Conservation (phyloP, 208 protist genomes). For the Leishmania amazonensis region DNA sequence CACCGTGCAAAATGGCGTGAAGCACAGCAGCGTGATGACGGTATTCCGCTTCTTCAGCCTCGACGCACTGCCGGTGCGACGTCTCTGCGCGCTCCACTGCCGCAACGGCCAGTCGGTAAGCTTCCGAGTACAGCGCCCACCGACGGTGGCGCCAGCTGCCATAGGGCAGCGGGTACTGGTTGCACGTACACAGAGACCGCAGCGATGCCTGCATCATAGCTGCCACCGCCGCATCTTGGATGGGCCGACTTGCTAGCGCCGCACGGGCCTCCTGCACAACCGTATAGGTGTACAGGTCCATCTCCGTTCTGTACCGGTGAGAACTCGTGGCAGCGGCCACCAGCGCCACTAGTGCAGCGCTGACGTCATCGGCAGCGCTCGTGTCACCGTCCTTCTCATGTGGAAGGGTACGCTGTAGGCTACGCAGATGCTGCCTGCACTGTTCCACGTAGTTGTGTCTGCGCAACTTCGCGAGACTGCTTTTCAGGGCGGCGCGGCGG, state of each 20-base stretch:
- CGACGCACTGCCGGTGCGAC: not conserved
- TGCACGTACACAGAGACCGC: not conserved
- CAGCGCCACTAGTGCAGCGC: conserved; percentile 16
- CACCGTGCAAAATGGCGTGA: not conserved
- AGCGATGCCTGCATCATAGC: not conserved
- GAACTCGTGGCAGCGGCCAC: conserved; percentile 34
- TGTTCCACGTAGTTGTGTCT: conserved; percentile 1
- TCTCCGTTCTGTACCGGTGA: conserved; percentile 31
- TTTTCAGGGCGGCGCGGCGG: not conserved
- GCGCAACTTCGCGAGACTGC: conserved; percentile 7
- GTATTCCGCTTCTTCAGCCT: not conserved
- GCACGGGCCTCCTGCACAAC: conserved; percentile 12
- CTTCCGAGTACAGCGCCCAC: conserved; percentile 1
- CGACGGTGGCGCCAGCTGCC: conserved; percentile 3
- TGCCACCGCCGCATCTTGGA: not conserved
- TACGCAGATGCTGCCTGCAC: conserved; percentile 12
- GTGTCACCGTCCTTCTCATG: not conserved
- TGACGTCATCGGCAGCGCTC: not conserved
- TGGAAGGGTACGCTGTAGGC: not conserved
- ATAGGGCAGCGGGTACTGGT: not conserved
- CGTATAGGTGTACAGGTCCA: conserved; percentile 44
- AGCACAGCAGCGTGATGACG: not conserved
- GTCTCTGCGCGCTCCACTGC: not conserved
- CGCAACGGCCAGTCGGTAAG: not conserved
- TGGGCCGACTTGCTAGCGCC: conserved; percentile 6